These are phyloP conservation scores for Wallacemonas collosoma DNA, from an alignment of 208 protist genomes.

Conservation along the genomic window DNA sequence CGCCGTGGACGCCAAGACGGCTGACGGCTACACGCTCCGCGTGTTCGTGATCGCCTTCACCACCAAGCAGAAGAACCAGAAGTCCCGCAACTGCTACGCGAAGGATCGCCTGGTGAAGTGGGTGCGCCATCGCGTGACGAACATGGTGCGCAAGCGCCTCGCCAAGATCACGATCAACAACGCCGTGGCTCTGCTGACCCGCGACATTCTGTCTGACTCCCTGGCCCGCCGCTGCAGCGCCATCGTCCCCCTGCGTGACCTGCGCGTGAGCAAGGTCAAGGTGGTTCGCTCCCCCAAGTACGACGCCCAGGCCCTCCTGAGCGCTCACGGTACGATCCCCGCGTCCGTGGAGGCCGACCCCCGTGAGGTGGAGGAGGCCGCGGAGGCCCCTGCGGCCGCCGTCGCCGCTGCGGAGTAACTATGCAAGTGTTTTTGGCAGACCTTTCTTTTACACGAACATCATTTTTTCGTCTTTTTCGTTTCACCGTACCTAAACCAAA, in stretches of 20 bases:
- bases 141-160: conserved; percentile 94
- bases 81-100: conserved; percentile 98
- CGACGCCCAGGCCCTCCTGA: conserved; percentile 92
- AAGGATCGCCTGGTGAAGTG: conserved; percentile 94
- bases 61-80: conserved; percentile 92
- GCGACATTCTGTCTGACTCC: conserved; percentile 94
- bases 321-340: conserved; percentile 90
- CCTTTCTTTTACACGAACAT: too few relatives aligned
- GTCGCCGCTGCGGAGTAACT: too few relatives aligned
- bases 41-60: conserved; percentile 99
- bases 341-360: conserved; percentile 76
- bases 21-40: conserved; percentile 97
- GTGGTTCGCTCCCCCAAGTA: conserved; percentile 97
- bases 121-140: conserved; percentile 96
- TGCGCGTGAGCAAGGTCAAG: conserved; percentile 98
- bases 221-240: conserved; percentile 94
- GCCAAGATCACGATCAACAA: conserved; percentile 91
- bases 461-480: too few relatives aligned
- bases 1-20: conserved; percentile 95
- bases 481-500: too few relatives aligned
- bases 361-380: conserved; percentile 75
- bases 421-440: too few relatives aligned
- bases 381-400: conserved; percentile 41
- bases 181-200: conserved; percentile 95
- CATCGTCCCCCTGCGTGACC: conserved; percentile 98